Evolutionary conservation across 106 monocot species (phyloP).

Genomic region (Narthecium ossifragum): DNA sequence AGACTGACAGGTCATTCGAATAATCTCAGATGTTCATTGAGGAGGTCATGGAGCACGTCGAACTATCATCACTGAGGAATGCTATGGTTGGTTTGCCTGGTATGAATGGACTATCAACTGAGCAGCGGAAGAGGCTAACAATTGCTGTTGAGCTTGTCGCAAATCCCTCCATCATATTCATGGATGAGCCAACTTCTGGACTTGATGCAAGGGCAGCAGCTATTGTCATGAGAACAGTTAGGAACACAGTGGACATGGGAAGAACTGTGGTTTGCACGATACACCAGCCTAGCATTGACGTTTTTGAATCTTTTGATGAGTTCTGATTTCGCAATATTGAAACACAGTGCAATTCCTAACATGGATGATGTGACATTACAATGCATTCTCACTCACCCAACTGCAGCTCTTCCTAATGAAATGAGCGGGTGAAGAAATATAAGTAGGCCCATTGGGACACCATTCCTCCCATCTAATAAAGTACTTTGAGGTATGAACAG

Average conservation of each 20-base stretch:
- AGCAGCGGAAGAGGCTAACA: conserved; percentile 44
- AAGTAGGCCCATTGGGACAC: conserved; percentile 45
- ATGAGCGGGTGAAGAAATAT: conserved; percentile 55
- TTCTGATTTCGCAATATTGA: conserved; percentile 16
- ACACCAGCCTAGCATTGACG: conserved; percentile 84
- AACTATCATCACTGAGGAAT: conserved; percentile 23
- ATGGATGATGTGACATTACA: neutral
- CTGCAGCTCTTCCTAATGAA: conserved; percentile 47
- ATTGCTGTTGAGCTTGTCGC: conserved; percentile 66
- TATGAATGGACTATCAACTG: conserved; percentile 43
- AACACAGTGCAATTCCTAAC: neutral
- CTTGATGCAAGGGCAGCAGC: conserved; percentile 49
- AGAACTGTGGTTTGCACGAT: conserved; percentile 81
- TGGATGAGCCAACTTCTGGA: conserved; percentile 73
- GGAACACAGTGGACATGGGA: conserved; percentile 76
- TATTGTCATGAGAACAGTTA: conserved; percentile 52
- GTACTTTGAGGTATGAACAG: conserved; percentile 40
- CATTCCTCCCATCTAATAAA: conserved; percentile 34
- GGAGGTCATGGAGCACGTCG: conserved; percentile 50
- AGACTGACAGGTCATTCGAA: neutral
- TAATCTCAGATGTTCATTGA: conserved; percentile 33
- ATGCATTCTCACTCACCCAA: neutral
- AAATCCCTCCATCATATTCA: conserved; percentile 77
- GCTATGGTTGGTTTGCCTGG: conserved; percentile 38
- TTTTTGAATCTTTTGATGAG: conserved; percentile 90